Conservation (phyloP, 2,329 filamentous ascomycete species). For the Hypoxylon sp. region DNA sequence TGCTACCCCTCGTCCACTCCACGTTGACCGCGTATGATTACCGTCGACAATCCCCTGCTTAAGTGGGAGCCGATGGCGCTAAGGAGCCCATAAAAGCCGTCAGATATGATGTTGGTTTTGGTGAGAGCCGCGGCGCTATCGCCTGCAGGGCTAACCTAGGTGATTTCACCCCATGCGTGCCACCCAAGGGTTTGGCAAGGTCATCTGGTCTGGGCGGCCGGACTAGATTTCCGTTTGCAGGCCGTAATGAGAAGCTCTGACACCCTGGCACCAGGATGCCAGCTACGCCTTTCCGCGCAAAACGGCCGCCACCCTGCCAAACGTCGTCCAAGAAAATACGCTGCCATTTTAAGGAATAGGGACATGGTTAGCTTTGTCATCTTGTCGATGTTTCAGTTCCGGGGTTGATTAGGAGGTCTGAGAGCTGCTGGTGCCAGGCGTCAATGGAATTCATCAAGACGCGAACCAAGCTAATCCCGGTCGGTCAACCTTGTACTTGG, state of each 20-base stretch:
- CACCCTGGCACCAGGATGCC: conserved; percentile 38
- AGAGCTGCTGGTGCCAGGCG: conserved; percentile 31
- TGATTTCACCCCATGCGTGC: conserved; percentile 36
- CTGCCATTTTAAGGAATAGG: conserved; percentile 35
- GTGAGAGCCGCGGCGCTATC: conserved; percentile 47
- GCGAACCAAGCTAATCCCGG: conserved; percentile 28
- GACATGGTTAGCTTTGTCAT: conserved; percentile 32
- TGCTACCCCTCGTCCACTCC: conserved; percentile 49
- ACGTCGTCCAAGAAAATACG: conserved; percentile 34
- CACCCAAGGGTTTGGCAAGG: conserved; percentile 43
- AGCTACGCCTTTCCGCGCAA: conserved; percentile 38
- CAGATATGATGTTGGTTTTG: conserved; percentile 47
- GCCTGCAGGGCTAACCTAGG: conserved; percentile 40
- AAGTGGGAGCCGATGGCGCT: conserved; percentile 46
- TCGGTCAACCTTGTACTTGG: conserved; percentile 11
- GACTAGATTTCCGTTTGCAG: conserved; percentile 47
- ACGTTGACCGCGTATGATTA: conserved; percentile 48
- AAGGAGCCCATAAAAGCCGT: conserved; percentile 44
- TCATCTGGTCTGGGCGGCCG: conserved; percentile 45
- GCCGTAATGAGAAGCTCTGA: conserved; percentile 37
- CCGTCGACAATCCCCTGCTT: conserved; percentile 44
- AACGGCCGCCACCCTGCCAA: conserved; percentile 42
- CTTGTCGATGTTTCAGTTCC: conserved; percentile 35
- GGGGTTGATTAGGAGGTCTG: conserved; percentile 29
- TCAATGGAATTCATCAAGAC: conserved; percentile 33